Evolutionary conservation across 179 eudicot species (phyloP), one percentile per base, ranked within the genome.

Genomic region (Spinacia oleracea): DNA sequence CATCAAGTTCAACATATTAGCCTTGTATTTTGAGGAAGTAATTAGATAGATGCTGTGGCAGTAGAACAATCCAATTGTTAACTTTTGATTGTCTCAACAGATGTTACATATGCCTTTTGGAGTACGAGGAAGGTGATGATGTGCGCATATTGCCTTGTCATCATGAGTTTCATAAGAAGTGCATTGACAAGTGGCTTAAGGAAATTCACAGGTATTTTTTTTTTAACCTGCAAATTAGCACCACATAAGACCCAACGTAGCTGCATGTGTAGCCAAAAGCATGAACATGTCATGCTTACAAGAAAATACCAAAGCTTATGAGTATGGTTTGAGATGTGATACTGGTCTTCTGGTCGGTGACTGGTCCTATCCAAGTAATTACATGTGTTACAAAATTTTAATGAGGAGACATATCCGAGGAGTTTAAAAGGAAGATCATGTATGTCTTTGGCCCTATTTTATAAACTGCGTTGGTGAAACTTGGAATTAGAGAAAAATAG

Each of bases 141-240:
- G 76, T 94, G 84, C 86, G 99, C 50, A 77, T 85, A 80, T 81
- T 96, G 59, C 99, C 99, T 40, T 96, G 99, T 87, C 93, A 90
- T 81, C 99, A 96, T 73, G 98, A 96, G 69, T 96, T 92, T 85
- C 99, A 96, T 68, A 84, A 86, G 80, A 77, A 85, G 62, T 96
- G 98, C 58, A 69, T 96, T 29, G 99, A 96, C 84, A 96, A 96
- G 88, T 96, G 99, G 99, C 94, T 96, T 40, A 96, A 96, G 88
- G 99, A 96, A 86, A 90, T 96, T 79, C 99, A 96, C 86, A 94
- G 98, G 98, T 93, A 70, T n/a, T n/a, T n/a, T 11, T 29, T 60
- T 60, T 27, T 29, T 60, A 60, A 58, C 18, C 11, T 7, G 63
- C 27, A 23, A 58, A 58, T 7, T 25, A n/a, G 63, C 63, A n/a